A percentile compares a stretch with the other conserved stretches of the same genome.
Conservation (phyloP, 768 basidiomycete species). For the Exsudoporus frostii region DNA sequence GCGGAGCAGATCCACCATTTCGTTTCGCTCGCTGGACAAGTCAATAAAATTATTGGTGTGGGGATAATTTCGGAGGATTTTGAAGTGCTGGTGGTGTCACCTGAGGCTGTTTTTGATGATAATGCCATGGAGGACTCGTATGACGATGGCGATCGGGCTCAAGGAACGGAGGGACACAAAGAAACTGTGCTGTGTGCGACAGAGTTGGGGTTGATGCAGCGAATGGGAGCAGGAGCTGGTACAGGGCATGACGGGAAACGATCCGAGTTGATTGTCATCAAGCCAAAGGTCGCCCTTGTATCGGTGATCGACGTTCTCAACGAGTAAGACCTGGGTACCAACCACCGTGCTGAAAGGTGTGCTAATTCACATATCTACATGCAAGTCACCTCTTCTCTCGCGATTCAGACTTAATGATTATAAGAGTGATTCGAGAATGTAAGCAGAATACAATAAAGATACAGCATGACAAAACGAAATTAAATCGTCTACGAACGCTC, state of each 20-base stretch:
- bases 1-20: conserved; percentile 39
- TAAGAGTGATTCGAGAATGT: neutral
- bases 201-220: conserved; percentile 31
- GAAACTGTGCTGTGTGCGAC: conserved; percentile 32
- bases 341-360: too few relatives aligned
- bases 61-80: conserved; percentile 27
- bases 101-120: conserved; percentile 12
- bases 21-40: conserved; percentile 40
- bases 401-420: too few relatives aligned
- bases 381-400: too few relatives aligned
- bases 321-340: neutral
- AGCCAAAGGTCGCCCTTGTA: conserved; percentile 34
- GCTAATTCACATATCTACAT: neutral
- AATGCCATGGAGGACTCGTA: conserved; percentile 24
- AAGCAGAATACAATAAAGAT: conserved; percentile 2
- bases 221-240: conserved; percentile 10
- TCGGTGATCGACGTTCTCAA: conserved; percentile 26
- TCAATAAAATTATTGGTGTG: conserved; percentile 35
- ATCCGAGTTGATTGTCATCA: conserved; percentile 27
- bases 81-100: conserved; percentile 17
- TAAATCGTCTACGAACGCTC: conserved; percentile 33
- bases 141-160: conserved; percentile 14
- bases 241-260: conserved; percentile 8
- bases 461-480: neutral
- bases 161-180: neutral